phyloP scores from a whole-genome alignment of 1,139 yeast species.

The Saccharomycopsis hybrid region DNA sequence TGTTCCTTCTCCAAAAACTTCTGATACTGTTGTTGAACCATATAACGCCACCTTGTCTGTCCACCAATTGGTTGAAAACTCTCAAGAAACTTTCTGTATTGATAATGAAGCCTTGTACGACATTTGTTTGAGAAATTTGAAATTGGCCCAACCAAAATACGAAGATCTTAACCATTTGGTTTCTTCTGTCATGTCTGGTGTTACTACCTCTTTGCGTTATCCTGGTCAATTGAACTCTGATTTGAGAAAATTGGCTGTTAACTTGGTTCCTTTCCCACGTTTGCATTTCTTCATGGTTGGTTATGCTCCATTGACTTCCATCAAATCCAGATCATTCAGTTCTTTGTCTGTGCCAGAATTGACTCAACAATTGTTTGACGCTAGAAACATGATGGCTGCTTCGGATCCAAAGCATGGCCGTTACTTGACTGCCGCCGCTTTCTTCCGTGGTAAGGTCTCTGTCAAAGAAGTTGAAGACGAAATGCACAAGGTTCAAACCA shows the following conservation, averaged over 20 bases:
- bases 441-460: conserved; percentile 88
- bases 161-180: conserved; percentile 74
- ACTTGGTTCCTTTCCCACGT: conserved; percentile 91
- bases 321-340: conserved; percentile 75
- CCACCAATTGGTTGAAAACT: conserved; percentile 82
- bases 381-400: conserved; percentile 94
- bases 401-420: conserved; percentile 88
- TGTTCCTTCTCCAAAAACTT: conserved; percentile 83
- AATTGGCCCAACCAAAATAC: conserved; percentile 72
- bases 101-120: conserved; percentile 90
- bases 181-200: conserved; percentile 90
- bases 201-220: conserved; percentile 77
- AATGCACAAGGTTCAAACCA: conserved; percentile 78
- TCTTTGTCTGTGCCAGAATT: conserved; percentile 83
- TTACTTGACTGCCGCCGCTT: conserved; percentile 89
- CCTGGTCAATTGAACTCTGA: conserved; percentile 94
- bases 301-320: conserved; percentile 82
- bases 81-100: conserved; percentile 91
- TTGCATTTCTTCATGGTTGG: conserved; percentile 94
- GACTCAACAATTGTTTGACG: conserved; percentile 88
- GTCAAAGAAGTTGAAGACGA: conserved; percentile 92
- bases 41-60: conserved; percentile 90
- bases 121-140: conserved; percentile 80
- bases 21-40: conserved; percentile 92
- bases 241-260: conserved; percentile 84